Evolutionary conservation across 345 rosid genomes (phyloP).

Genomic region (Syzygium oleosum): DNA sequence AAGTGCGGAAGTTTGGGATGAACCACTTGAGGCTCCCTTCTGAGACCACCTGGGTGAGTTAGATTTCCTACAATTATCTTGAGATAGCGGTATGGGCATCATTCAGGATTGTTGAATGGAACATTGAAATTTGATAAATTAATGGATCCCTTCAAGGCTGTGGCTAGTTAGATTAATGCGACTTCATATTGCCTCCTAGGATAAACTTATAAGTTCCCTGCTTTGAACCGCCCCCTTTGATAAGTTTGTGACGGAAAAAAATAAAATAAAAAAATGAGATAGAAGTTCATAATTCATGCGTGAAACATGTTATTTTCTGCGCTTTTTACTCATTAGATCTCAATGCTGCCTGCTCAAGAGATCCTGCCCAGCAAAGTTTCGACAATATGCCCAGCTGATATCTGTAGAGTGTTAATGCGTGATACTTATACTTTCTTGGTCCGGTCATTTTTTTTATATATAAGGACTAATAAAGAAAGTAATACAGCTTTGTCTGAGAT

Average conservation of each 20-base stretch:
- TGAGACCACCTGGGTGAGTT: constrained; percentile 37
- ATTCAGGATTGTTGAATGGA: background rate
- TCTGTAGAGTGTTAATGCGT: background rate
- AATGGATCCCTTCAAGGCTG: background rate
- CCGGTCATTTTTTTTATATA: background rate
- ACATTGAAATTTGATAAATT: background rate
- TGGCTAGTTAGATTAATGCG: background rate
- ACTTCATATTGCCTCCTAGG: background rate
- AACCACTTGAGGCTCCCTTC: constrained; percentile 95
- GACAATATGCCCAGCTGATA: background rate
- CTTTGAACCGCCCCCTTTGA: background rate
- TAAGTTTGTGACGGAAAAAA: background rate
- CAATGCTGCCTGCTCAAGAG: background rate
- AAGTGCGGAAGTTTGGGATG: constrained; percentile 97
- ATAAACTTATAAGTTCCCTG: background rate
- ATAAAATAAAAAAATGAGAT: background rate
- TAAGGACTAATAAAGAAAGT: background rate
- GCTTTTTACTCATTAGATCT: background rate
- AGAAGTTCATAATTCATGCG: background rate
- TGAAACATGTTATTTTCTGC: background rate
- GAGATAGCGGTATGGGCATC: background rate
- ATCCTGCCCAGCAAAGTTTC: background rate
- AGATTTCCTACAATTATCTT: background rate
- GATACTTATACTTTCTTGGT: background rate
- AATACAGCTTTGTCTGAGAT: background rate